Evolutionary conservation across 176 grass and related monocot species (phyloP).

Genomic region (Cymbopogon citratus): DNA sequence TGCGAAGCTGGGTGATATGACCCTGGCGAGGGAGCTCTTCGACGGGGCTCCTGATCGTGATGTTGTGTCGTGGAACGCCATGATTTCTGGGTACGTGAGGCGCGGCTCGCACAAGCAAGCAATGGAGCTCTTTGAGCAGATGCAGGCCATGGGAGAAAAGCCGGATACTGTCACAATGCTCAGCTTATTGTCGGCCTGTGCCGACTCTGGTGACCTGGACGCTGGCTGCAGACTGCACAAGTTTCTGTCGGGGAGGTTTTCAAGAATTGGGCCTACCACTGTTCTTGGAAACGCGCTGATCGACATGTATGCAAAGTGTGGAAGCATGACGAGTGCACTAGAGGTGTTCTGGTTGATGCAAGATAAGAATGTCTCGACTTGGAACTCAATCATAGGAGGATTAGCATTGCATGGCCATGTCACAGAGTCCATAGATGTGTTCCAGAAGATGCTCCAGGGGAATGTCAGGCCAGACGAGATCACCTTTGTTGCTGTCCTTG

Average conservation of each 20-base stretch:
- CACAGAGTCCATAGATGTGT: conserved; percentile 43
- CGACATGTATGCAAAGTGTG: conserved; percentile 84
- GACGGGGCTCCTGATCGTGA: conserved; percentile 50
- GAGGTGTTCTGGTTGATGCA: conserved; percentile 49
- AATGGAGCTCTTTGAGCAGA: conserved; percentile 63
- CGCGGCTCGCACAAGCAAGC: conserved; percentile 39
- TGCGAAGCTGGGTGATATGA: conserved; percentile 60
- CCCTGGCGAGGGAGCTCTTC: conserved; percentile 56
- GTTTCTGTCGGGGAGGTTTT: conserved; percentile 38
- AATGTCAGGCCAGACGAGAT: conserved; percentile 65
- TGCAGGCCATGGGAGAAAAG: conserved; percentile 46
- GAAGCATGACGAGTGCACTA: conserved; percentile 53
- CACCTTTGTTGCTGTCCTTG: conserved; percentile 77
- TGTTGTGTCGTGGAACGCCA: conserved; percentile 71
- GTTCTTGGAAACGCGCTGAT: conserved; percentile 68
- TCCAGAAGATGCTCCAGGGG: conserved; percentile 61
- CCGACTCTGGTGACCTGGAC: conserved; percentile 50
- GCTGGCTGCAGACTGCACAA: conserved; percentile 52
- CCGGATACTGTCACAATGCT: conserved; percentile 75
- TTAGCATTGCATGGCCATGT: conserved; percentile 61
- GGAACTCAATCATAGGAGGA: conserved; percentile 78
- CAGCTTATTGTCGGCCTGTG: conserved; percentile 60
- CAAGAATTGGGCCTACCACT: conserved; percentile 30
- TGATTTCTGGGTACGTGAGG: conserved; percentile 78
- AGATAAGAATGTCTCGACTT: conserved; percentile 76